These are phyloP conservation scores for Talaromyces atroroseus DNA, from an alignment of 2,329 filamentous ascomycete species.

Conservation along the genomic window DNA sequence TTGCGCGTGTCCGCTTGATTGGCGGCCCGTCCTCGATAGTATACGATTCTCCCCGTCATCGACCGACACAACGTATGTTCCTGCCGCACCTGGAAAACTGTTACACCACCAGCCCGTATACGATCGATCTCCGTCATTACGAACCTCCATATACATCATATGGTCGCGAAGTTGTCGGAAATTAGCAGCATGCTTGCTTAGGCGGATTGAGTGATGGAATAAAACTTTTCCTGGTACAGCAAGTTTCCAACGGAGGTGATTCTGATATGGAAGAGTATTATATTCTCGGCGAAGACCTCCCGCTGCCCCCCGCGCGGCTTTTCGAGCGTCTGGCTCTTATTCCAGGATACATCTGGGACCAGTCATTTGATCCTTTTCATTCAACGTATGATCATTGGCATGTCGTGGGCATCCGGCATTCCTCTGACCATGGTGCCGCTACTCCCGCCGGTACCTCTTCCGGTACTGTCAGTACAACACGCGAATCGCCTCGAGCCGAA, in stretches of 20 bases:
- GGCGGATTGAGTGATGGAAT: constrained; percentile 1
- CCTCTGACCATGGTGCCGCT: constrained; percentile 45
- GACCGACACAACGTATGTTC: neutral
- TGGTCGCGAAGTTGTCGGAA: neutral
- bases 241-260: constrained; percentile 1
- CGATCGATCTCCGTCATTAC: neutral
- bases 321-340: constrained; percentile 69
- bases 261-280: constrained; percentile 22
- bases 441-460: constrained; percentile 44
- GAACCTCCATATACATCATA: neutral
- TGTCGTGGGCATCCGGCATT: constrained; percentile 56
- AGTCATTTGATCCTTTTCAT: constrained; percentile 46
- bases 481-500: constrained; percentile 40
- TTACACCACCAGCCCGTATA: neutral
- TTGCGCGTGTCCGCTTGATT: neutral
- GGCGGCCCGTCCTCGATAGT: neutral
- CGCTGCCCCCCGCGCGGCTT: constrained; percentile 59
- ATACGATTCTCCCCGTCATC: neutral
- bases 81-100: neutral
- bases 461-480: constrained; percentile 38
- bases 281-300: constrained; percentile 43
- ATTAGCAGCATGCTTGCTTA: neutral
- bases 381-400: constrained; percentile 87
- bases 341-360: constrained; percentile 72
- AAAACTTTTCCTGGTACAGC: constrained; percentile 1